Evolutionary conservation across 2,329 filamentous ascomycete species (phyloP).

Genomic region (Fusarium zealandicum): DNA sequence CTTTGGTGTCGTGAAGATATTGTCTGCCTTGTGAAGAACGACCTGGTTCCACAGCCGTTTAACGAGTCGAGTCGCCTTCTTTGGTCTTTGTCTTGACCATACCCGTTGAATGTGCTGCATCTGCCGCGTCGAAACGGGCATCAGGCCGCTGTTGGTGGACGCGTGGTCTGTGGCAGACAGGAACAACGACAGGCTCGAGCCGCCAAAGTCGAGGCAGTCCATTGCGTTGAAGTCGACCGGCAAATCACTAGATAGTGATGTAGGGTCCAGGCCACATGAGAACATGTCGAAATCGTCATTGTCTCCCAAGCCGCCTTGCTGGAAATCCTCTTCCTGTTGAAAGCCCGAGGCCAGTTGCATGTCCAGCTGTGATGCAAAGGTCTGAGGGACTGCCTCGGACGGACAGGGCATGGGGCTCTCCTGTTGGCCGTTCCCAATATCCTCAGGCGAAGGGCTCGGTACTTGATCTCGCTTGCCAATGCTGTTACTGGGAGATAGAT

Average conservation of each 20-base stretch:
- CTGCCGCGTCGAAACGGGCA: background rate
- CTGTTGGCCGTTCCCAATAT: too few species aligned
- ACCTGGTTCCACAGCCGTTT: background rate
- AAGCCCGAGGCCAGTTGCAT: background rate
- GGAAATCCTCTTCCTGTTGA: background rate
- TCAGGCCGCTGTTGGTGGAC: background rate
- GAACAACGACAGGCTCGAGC: background rate
- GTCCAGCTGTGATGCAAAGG: background rate
- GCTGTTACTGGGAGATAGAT: too few species aligned
- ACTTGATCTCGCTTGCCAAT: too few species aligned
- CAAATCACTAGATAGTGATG: background rate
- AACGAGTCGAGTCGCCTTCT: background rate
- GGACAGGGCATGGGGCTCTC: too few species aligned
- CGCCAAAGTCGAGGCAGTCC: background rate
- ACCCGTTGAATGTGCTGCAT: constrained; percentile 1
- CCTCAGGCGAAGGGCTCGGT: too few species aligned
- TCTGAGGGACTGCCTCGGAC: background rate
- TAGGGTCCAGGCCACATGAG: background rate
- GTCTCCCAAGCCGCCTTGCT: background rate
- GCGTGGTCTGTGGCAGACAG: background rate
- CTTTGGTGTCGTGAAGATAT: constrained; percentile 3
- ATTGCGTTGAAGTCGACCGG: background rate
- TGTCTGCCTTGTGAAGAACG: constrained; percentile 7
- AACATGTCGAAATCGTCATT: background rate
- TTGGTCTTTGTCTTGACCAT: constrained; percentile 14